phyloP scores from a whole-genome alignment of 78 protist species.

The Dictyostelium brefeldianum region DNA sequence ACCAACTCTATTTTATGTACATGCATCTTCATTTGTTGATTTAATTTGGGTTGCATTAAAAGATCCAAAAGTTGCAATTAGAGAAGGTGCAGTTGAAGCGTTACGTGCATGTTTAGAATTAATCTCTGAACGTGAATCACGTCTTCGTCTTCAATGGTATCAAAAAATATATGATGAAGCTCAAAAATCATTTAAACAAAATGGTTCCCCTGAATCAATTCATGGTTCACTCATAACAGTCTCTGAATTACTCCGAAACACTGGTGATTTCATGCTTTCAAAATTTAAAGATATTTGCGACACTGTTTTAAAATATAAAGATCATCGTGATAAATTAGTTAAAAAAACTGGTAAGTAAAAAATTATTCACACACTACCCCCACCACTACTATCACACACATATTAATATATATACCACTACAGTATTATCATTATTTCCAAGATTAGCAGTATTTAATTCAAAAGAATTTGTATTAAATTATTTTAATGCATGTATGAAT shows the following conservation, averaged over 20 bases:
- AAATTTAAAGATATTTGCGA: conserved; percentile 74
- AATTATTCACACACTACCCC: too few relatives aligned
- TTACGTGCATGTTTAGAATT: conserved; percentile 77
- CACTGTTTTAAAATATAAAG: conserved; percentile 65
- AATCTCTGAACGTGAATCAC: conserved; percentile 62
- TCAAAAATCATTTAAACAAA: conserved; percentile 69
- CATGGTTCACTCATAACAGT: conserved; percentile 68
- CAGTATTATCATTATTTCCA: conserved; percentile 70
- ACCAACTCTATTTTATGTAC: conserved; percentile 82
- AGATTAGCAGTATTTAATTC: conserved; percentile 77
- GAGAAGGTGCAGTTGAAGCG: conserved; percentile 80
- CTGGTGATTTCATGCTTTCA: conserved; percentile 71
- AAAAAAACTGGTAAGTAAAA: conserved; percentile 81
- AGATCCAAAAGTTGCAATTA: conserved; percentile 57
- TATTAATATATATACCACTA: too few relatives aligned
- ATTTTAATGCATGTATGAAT: conserved; percentile 68
- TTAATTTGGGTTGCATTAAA: conserved; percentile 74
- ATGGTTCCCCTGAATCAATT: conserved; percentile 59
- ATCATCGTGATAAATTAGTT: conserved; percentile 72
- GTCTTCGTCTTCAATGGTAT: conserved; percentile 76
- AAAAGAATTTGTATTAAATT: conserved; percentile 43
- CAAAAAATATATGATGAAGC: conserved; percentile 80
- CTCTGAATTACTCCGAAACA: conserved; percentile 62
- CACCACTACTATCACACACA: too few relatives aligned
- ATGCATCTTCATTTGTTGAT: conserved; percentile 69